Base-by-base conservation (phyloP, 2,329 filamentous ascomycete genomes). In the Fusarium musae region DNA sequence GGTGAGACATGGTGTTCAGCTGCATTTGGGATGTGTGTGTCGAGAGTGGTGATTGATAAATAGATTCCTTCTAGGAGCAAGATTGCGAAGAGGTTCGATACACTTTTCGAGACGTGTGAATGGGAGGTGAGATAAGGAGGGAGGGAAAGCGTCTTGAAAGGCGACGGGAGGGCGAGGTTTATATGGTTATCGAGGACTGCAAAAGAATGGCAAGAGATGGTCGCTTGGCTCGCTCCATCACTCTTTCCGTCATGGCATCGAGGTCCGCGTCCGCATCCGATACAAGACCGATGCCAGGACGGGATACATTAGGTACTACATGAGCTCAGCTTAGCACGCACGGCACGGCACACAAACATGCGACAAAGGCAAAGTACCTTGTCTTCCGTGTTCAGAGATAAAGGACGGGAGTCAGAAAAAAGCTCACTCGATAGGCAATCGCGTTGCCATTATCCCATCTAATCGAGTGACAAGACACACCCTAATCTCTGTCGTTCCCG, bases 1-100 rank as follows among this genome's bases (percentile, higher is more conserved):
- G 89, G 87, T 96, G 92, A 77, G 95, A 93, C 93, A 97, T 96
- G 76, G 76, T 87, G 69, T 77, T 78, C 69, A 69, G 64, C 46
- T 72, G 75, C 63, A 74, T 73, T 75, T 53, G 62, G 32, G 60
- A 47, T 67, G 66, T 59, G 63, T 67, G 57, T 59, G 59, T 59
- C 59, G 65, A 58, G 40, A 58, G 43, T 52, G 39, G 69, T 52
- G 47, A 42, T 67, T 19, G 42, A 23, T 23, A 12, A 7, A 59
- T 68, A 34, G 53, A 67, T 34, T 43, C n/a, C 47, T 49, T 30
- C 52, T 70, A 21, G 42, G 49, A 62, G 53, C 40, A 52, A 28
- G 37, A 30, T 59, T 54, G 36, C 60, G 49, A 59, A 59, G 57
- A 52, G 28, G 60, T 53, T 59, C 63, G 56, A 57, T 54, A 67